Conservation (phyloP, 345 rosid species). For the Gossypium stocksii region DNA sequence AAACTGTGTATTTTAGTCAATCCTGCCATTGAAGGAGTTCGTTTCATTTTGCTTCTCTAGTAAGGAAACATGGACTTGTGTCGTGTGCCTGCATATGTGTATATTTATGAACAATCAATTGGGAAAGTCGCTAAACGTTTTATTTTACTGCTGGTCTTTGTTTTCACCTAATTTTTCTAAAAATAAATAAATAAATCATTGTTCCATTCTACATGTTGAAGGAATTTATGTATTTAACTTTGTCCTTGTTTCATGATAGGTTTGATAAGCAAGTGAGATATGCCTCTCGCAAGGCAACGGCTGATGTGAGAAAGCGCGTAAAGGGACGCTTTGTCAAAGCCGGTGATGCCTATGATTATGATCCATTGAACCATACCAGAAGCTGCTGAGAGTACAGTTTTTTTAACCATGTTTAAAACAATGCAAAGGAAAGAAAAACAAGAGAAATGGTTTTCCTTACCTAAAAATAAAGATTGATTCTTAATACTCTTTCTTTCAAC, state of each 20-base stretch:
- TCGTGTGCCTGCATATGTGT: not conserved
- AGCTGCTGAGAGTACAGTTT: slow-evolving; percentile 55
- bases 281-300: slow-evolving; percentile 97
- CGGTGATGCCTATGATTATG: slow-evolving; percentile 93
- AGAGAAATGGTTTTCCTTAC: slow-evolving; percentile 22
- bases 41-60: not conserved
- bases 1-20: not conserved
- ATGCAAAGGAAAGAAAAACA: slow-evolving; percentile 21
- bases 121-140: not conserved
- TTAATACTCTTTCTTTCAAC: slow-evolving; percentile 9
- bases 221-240: not conserved
- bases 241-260: slow-evolving; percentile 35
- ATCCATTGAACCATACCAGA: slow-evolving; percentile 76
- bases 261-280: slow-evolving; percentile 93
- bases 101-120: not conserved
- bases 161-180: not conserved
- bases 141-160: not conserved
- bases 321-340: slow-evolving; percentile 96
- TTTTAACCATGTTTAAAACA: slow-evolving; percentile 21
- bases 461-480: slow-evolving; percentile 17
- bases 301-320: slow-evolving; percentile 92
- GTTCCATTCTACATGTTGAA: not conserved
- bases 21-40: slow-evolving; percentile 5
- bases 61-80: not conserved
- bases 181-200: too few relatives aligned